phyloP scores from a whole-genome alignment of 805 yeast genomes.

The Cyberlindnera meyerae region DNA sequence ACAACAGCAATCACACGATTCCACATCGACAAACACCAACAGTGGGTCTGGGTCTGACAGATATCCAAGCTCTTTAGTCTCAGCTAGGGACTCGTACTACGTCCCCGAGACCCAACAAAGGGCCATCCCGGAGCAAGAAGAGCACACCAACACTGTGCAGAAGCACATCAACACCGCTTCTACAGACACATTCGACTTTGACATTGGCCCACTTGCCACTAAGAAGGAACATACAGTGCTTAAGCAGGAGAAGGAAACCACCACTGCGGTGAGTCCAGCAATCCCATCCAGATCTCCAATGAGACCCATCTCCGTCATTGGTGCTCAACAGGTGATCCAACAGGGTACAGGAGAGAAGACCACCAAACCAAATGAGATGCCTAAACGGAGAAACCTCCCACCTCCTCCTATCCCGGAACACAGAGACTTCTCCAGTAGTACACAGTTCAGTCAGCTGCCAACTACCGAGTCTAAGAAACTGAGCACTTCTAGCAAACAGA shows the following conservation, averaged over 20 bases:
- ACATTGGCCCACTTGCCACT: conserved; percentile 20
- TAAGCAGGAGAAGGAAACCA: conserved; percentile 9
- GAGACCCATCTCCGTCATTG: conserved; percentile 23
- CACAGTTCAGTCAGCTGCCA: too few relatives aligned
- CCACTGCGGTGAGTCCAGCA: conserved; percentile 15
- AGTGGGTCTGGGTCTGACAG: conserved; percentile 12
- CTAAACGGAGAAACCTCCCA: conserved; percentile 18
- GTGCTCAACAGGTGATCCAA: conserved; percentile 3
- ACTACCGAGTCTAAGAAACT: too few relatives aligned
- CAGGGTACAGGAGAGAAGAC: conserved; percentile 1
- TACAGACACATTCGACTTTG: conserved; percentile 21
- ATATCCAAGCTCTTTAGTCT: conserved; percentile 10
- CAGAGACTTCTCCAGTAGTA: conserved; percentile 2
- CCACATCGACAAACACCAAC: conserved; percentile 3
- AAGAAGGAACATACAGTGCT: conserved; percentile 9
- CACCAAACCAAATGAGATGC: conserved; percentile 1
- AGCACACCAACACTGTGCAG: not conserved
- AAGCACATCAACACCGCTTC: conserved; percentile 7
- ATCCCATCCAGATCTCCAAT: conserved; percentile 27
- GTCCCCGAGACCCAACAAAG: conserved; percentile 1
- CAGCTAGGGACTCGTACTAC: conserved; percentile 12
- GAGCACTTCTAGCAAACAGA: too few relatives aligned
- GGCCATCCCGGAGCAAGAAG: conserved; percentile 5
- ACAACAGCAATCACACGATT: conserved; percentile 4
- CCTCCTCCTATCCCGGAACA: conserved; percentile 28